phyloP scores from a whole-genome alignment of 805 yeast genomes.

The Pichia heedii region DNA sequence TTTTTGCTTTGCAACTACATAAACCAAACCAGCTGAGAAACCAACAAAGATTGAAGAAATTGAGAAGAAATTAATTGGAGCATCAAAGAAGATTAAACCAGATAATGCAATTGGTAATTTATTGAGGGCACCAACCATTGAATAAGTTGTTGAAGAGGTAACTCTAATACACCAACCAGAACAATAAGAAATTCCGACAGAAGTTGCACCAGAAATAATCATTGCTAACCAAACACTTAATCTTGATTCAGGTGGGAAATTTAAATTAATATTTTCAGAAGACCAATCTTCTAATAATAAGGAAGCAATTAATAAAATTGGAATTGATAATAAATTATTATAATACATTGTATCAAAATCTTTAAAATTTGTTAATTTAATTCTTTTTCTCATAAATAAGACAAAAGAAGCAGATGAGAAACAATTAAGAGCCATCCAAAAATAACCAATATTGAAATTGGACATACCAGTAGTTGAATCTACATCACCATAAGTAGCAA shows the following conservation, averaged over 20 bases:
- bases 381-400: slow-evolving; percentile 93
- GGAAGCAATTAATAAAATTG: slow-evolving; percentile 72
- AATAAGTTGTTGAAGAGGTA: slow-evolving; percentile 95
- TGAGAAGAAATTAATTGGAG: slow-evolving; percentile 88
- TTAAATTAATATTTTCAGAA: slow-evolving; percentile 56
- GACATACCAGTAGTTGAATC: slow-evolving; percentile 30
- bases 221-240: slow-evolving; percentile 66
- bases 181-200: slow-evolving; percentile 96
- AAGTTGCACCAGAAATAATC: slow-evolving; percentile 87
- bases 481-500: slow-evolving; percentile 79
- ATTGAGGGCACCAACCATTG: slow-evolving; percentile 99
- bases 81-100: slow-evolving; percentile 90
- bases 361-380: slow-evolving; percentile 91
- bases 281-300: slow-evolving; percentile 91
- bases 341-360: slow-evolving; percentile 98
- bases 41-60: slow-evolving; percentile 86
- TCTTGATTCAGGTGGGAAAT: slow-evolving; percentile 72
- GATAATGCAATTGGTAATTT: slow-evolving; percentile 95
- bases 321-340: slow-evolving; percentile 90
- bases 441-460: slow-evolving; percentile 64
- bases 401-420: slow-evolving; percentile 90
- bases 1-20: slow-evolving; percentile 91
- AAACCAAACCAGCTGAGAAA: slow-evolving; percentile 90
- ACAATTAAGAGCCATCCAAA: slow-evolving; percentile 97
- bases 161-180: slow-evolving; percentile 99